A percentile compares a stretch with the other conserved stretches of the same genome.
These are phyloP conservation scores for Rhododendron ferrugineum DNA, from an alignment of 148 eudicot species.

Conservation along the genomic window DNA sequence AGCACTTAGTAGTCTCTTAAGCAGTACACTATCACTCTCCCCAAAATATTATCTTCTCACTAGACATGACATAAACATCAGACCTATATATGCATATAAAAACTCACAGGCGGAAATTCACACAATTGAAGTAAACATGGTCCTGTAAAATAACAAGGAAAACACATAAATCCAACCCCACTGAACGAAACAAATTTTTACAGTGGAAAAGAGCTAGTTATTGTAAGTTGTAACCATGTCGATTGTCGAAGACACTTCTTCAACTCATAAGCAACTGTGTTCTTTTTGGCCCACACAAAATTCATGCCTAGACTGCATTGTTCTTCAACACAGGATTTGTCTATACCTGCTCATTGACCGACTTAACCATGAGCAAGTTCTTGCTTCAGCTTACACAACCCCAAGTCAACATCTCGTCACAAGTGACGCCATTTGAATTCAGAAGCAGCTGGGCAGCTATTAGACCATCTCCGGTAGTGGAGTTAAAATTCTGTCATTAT, in stretches of 20 bases:
- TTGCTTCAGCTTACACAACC: not conserved
- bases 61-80: not conserved
- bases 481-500: not conserved
- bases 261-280: not conserved
- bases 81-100: not conserved
- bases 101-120: not conserved
- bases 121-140: not conserved
- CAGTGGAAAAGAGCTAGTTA: not conserved
- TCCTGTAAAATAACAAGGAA: not conserved
- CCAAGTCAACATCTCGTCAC: not conserved
- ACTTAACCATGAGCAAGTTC: not conserved
- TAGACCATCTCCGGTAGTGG: not conserved
- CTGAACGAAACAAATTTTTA: not conserved
- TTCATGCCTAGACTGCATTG: not conserved
- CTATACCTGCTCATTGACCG: not conserved
- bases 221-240: not conserved
- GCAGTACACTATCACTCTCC: not conserved
- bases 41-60: not conserved
- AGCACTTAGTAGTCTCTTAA: not conserved
- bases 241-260: not conserved
- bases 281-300: not conserved
- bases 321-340: not conserved
- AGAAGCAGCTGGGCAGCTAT: not conserved
- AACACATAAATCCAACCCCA: not conserved
- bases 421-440: not conserved